A percentile compares a stretch with the other conserved stretches of the same genome.
Evolutionary conservation across 2,329 filamentous ascomycete genomes (phyloP).

Genomic region (Fusarium sp.): DNA sequence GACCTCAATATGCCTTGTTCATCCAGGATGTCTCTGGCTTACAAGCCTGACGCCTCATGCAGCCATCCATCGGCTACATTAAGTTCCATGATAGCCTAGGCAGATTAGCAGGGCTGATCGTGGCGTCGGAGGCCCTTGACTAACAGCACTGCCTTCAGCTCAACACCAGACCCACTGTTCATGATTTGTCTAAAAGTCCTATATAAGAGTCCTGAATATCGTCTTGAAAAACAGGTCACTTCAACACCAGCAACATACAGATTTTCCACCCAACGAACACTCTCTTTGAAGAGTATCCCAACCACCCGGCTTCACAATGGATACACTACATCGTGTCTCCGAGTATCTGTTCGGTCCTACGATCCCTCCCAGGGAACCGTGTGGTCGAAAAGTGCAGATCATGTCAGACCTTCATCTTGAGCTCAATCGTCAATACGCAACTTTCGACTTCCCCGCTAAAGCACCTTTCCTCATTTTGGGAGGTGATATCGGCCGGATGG

Average conservation of each 20-base stretch:
- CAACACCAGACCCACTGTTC: constrained; percentile 19
- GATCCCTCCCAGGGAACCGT: constrained; percentile 28
- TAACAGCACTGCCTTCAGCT: constrained; percentile 37
- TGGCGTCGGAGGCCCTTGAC: constrained; percentile 38
- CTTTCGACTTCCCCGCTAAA: constrained; percentile 55
- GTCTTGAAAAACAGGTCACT: background rate
- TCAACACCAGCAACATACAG: background rate
- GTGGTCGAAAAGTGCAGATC: constrained; percentile 47
- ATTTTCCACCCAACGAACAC: background rate
- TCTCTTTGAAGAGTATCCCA: background rate
- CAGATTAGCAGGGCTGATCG: constrained; percentile 29
- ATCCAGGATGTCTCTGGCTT: background rate
- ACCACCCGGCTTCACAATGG: constrained; percentile 15
- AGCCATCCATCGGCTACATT: constrained; percentile 2
- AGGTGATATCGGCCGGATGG: constrained; percentile 63
- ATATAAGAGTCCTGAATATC: constrained; percentile 29
- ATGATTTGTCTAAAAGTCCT: constrained; percentile 19
- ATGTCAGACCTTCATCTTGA: constrained; percentile 66
- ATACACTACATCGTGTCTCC: constrained; percentile 34
- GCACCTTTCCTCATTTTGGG: constrained; percentile 59
- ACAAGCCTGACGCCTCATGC: constrained; percentile 8
- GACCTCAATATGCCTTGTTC: background rate
- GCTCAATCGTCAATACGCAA: constrained; percentile 56
- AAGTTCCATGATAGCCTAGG: constrained; percentile 19
- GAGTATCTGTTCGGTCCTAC: constrained; percentile 36